Conservation (phyloP, 805 yeast genomes). For the Dipodascus albidus region DNA sequence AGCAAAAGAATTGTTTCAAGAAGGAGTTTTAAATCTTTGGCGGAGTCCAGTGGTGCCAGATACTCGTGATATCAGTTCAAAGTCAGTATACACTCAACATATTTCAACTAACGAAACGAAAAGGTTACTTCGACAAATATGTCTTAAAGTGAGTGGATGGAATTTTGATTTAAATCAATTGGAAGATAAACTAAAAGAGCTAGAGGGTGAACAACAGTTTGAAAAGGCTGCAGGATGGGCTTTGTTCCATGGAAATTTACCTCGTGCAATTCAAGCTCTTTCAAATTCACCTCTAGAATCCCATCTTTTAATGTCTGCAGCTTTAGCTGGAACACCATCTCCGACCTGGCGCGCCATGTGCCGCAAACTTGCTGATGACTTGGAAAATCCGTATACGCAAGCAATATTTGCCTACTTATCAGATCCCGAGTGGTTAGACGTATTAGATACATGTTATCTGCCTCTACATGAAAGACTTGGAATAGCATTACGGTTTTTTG, state of each 20-base stretch:
- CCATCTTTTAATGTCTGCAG: constrained; percentile 75
- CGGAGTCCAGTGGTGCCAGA: constrained; percentile 29
- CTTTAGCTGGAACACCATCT: constrained; percentile 77
- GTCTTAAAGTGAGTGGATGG: constrained; percentile 85
- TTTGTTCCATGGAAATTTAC: constrained; percentile 81
- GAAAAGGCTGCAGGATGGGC: constrained; percentile 99
- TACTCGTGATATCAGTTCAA: constrained; percentile 36
- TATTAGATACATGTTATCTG: constrained; percentile 75
- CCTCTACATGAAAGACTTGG: constrained; percentile 85
- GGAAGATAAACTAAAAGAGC: constrained; percentile 49
- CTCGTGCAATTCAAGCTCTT: constrained; percentile 68
- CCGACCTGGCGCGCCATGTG: constrained; percentile 86
- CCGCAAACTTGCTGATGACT: constrained; percentile 73
- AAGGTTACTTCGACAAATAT: constrained; percentile 60
- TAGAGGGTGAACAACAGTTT: constrained; percentile 46
- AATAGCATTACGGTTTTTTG: constrained; percentile 74
- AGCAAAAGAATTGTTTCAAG: constrained; percentile 66
- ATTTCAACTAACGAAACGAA: constrained; percentile 30
- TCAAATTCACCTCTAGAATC: constrained; percentile 62
- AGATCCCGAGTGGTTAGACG: constrained; percentile 95
- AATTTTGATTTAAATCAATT: constrained; percentile 65
- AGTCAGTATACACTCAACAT: constrained; percentile 19
- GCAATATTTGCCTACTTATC: constrained; percentile 91
- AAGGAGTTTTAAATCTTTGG: constrained; percentile 90
- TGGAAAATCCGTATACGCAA: constrained; percentile 79